phyloP scores from a whole-genome alignment of 1,284 basidiomycete species.

The Leucoagaricus sp. region DNA sequence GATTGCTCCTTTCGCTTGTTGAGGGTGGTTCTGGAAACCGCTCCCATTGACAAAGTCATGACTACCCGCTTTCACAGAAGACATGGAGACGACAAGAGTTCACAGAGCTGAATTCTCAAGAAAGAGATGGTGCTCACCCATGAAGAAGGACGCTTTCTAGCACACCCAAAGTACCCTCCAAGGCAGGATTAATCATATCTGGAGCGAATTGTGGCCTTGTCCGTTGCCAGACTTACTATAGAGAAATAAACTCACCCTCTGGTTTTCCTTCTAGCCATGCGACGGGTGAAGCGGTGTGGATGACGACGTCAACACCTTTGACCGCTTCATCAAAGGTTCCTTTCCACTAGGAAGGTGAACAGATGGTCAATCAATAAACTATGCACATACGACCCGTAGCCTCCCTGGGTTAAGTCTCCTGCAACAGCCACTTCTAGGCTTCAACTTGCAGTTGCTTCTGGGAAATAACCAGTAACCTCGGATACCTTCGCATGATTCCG shows the following conservation, averaged over 20 bases:
- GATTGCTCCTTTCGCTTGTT: not conserved
- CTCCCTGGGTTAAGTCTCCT: not conserved
- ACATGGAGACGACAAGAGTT: not conserved
- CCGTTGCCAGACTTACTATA: not conserved
- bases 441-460: not conserved
- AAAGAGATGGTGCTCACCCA: not conserved
- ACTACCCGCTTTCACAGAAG: not conserved
- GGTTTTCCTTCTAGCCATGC: not conserved
- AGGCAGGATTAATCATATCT: not conserved
- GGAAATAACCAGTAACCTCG: not conserved
- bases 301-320: not conserved
- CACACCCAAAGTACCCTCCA: not conserved
- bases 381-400: too few relatives aligned
- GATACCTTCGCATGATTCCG: constrained; percentile 37
- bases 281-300: not conserved
- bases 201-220: not conserved
- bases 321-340: not conserved
- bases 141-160: not conserved
- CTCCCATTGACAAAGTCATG: not conserved
- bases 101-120: not conserved
- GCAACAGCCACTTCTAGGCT: not conserved
- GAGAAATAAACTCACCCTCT: not conserved
- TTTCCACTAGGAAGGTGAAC: not conserved
- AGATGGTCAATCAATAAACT: too few relatives aligned
- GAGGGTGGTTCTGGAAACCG: not conserved